Percentiles rank a stretch among this genome's conserved stretches.
Conservation (phyloP, 257 asterid species). For the Schizonepeta tenuifolia region DNA sequence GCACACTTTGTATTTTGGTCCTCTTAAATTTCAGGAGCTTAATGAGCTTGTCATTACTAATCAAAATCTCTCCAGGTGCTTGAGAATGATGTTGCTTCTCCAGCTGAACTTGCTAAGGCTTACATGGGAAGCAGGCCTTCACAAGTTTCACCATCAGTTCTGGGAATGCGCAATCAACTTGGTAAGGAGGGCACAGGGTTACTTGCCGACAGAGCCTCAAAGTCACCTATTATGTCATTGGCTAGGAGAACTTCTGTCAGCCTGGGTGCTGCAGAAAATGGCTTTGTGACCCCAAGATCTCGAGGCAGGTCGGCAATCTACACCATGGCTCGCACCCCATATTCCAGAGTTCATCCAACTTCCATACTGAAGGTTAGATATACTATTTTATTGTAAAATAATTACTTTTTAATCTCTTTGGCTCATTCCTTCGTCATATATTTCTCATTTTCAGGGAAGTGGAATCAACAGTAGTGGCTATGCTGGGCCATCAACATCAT, state of each 20-base stretch:
- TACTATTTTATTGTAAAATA: neutral
- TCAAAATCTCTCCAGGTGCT: conserved; percentile 52
- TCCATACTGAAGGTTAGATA: conserved; percentile 55
- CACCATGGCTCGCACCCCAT: conserved; percentile 94
- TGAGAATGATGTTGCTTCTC: conserved; percentile 72
- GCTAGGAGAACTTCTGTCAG: conserved; percentile 36
- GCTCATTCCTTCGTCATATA: conserved; percentile 4
- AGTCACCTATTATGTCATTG: conserved; percentile 48
- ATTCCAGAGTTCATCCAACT: conserved; percentile 62
- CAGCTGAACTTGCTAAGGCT: conserved; percentile 93
- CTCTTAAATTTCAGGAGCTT: conserved; percentile 1
- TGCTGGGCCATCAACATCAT: conserved; percentile 50
- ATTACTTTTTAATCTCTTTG: conserved; percentile 14
- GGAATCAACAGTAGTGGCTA: conserved; percentile 43
- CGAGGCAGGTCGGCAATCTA: conserved; percentile 86
- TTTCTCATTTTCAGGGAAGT: conserved; percentile 56
- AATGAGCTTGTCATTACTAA: conserved; percentile 34
- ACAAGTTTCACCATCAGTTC: conserved; percentile 65
- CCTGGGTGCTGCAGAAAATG: conserved; percentile 57
- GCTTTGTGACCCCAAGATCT: conserved; percentile 71
- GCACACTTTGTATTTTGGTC: neutral
- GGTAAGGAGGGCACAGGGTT: conserved; percentile 50
- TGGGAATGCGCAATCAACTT: conserved; percentile 54
- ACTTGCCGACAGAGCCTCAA: conserved; percentile 47
- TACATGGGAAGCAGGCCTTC: conserved; percentile 86